phyloP scores from a whole-genome alignment of 129 eudicot species.

The Deinandra increscens region DNA sequence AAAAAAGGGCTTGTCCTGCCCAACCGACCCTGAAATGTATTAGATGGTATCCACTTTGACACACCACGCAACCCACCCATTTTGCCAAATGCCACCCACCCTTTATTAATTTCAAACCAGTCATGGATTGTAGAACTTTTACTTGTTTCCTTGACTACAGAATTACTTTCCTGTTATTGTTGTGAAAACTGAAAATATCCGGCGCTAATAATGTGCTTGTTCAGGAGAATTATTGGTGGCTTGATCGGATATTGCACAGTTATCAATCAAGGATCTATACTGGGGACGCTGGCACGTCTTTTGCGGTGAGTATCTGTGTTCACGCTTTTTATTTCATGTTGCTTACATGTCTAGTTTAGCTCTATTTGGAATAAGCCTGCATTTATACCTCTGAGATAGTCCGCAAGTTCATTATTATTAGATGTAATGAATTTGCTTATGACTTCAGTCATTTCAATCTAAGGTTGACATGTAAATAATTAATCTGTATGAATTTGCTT shows the following conservation, averaged over 20 bases:
- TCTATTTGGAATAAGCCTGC: not conserved
- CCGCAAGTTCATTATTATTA: not conserved
- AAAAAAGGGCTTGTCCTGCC: not conserved
- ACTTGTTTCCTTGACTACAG: slow-evolving; percentile 8
- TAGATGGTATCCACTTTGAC: not conserved
- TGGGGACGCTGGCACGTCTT: slow-evolving; percentile 80
- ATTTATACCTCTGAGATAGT: not conserved
- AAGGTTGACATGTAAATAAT: not conserved
- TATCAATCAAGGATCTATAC: slow-evolving; percentile 86
- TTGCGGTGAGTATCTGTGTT: slow-evolving; percentile 45
- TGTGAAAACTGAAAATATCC: slow-evolving; percentile 10
- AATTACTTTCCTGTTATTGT: not conserved
- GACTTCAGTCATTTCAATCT: not conserved
- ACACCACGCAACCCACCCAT: not conserved
- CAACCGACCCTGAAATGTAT: not conserved
- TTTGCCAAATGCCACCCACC: not conserved
- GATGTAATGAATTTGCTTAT: slow-evolving; percentile 5
- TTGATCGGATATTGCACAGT: slow-evolving; percentile 74
- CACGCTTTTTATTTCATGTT: not conserved
- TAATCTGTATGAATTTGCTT: not conserved
- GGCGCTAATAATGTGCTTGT: slow-evolving; percentile 24
- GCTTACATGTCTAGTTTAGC: not conserved
- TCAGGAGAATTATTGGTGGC: slow-evolving; percentile 92
- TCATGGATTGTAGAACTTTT: slow-evolving; percentile 15
- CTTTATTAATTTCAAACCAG: not conserved